These are phyloP conservation scores for Delphinella strobiligena DNA, from an alignment of 2,329 filamentous ascomycete species.

Conservation along the genomic window DNA sequence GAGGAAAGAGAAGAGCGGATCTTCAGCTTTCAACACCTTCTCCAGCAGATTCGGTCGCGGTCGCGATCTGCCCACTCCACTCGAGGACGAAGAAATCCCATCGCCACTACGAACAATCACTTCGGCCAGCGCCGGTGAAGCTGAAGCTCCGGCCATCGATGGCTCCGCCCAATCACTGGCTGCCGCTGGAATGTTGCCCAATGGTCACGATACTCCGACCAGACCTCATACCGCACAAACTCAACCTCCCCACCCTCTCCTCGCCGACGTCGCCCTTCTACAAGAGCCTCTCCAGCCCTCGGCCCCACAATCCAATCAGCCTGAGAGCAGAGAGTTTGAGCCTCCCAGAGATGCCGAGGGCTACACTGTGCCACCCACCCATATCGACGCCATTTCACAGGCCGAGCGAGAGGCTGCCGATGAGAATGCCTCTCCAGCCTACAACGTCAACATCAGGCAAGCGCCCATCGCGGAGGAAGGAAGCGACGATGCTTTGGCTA, in stretches of 20 bases:
- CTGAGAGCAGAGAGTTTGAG: constrained; percentile 8
- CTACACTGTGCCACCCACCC: constrained; percentile 59
- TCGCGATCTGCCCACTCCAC: constrained; percentile 45
- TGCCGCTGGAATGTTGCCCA: constrained; percentile 7
- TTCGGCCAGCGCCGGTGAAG: constrained; percentile 5
- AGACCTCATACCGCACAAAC: too few relatives aligned
- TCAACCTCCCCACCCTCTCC: too few relatives aligned
- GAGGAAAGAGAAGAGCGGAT: constrained; percentile 37
- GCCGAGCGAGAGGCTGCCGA: constrained; percentile 54
- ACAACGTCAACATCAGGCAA: constrained; percentile 70
- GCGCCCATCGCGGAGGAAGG: constrained; percentile 69
- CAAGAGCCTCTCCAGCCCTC: constrained; percentile 17
- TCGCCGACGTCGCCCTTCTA: constrained; percentile 23
- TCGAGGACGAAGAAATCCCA: constrained; percentile 19
- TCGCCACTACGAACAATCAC: constrained; percentile 16
- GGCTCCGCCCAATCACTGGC: constrained; percentile 6
- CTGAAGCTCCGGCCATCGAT: constrained; percentile 3
- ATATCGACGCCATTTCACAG: constrained; percentile 48
- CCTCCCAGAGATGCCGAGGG: constrained; percentile 59
- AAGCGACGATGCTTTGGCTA: constrained; percentile 60
- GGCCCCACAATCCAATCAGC: constrained; percentile 7
- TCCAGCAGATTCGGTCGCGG: constrained; percentile 46
- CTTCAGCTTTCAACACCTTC: constrained; percentile 49
- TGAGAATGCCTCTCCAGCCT: constrained; percentile 46
- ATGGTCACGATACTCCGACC: constrained; percentile 5